These are phyloP conservation scores for Sordariomycetes sp. DNA, from an alignment of 2,329 filamentous ascomycete genomes.

Conservation along the genomic window DNA sequence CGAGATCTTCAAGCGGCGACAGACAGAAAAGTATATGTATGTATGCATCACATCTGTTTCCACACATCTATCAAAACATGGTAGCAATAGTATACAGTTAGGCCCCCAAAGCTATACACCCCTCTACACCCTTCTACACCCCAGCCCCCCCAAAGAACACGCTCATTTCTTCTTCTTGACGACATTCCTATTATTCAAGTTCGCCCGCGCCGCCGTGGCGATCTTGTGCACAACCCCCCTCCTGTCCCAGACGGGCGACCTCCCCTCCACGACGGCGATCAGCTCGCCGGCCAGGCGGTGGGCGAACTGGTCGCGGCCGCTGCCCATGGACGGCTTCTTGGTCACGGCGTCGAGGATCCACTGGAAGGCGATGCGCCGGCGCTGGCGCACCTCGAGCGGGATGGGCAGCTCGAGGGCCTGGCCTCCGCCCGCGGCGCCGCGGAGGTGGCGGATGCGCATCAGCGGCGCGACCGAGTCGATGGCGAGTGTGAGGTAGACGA, in stretches of 20 bases:
- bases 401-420: slow-evolving; percentile 71
- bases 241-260: slow-evolving; percentile 75
- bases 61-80: background rate
- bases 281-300: slow-evolving; percentile 77
- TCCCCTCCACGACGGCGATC: slow-evolving; percentile 77
- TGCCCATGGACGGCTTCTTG: slow-evolving; percentile 64
- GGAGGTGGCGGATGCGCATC: slow-evolving; percentile 64
- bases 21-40: background rate
- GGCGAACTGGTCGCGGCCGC: slow-evolving; percentile 62
- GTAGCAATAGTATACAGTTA: background rate
- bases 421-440: slow-evolving; percentile 78
- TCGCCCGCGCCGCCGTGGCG: slow-evolving; percentile 68
- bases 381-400: slow-evolving; percentile 64
- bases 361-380: slow-evolving; percentile 66
- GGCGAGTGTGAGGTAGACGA: slow-evolving; percentile 79
- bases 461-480: slow-evolving; percentile 90
- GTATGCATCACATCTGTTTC: background rate
- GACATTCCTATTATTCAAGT: slow-evolving; percentile 29
- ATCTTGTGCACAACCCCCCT: slow-evolving; percentile 69
- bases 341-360: slow-evolving; percentile 85
- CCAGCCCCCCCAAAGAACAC: background rate
- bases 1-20: background rate
- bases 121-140: background rate
- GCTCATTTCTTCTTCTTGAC: background rate
- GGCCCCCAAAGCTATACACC: too few species aligned